phyloP scores from a whole-genome alignment of 345 rosid genomes.

The Orychophragmus violaceus region DNA sequence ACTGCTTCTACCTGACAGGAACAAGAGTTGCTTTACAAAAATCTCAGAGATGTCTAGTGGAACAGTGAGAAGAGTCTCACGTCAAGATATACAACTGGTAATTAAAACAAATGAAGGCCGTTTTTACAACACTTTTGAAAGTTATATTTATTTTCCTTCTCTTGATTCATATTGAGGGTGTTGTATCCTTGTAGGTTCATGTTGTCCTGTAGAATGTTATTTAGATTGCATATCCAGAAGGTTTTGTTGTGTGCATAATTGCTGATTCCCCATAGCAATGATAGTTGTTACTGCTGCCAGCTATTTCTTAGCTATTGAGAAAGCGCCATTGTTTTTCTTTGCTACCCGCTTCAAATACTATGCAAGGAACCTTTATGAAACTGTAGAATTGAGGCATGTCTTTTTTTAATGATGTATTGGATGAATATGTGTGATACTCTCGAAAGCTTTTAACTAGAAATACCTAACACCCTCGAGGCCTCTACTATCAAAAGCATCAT shows the following conservation, averaged over 20 bases:
- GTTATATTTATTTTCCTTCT: background rate
- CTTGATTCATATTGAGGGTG: background rate
- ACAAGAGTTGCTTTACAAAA: constrained; percentile 6
- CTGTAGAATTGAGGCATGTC: background rate
- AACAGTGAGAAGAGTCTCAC: constrained; percentile 69
- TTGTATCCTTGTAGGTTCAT: background rate
- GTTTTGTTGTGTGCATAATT: constrained; percentile 10
- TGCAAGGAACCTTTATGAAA: background rate
- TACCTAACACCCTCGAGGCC: background rate
- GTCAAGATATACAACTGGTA: constrained; percentile 88
- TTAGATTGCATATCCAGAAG: background rate
- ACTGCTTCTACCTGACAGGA: constrained; percentile 20
- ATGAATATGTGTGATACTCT: background rate
- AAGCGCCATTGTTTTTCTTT: background rate
- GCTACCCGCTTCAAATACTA: background rate
- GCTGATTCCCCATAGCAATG: background rate
- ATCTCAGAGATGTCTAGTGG: constrained; percentile 59
- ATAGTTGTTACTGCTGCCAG: background rate
- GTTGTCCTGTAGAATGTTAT: background rate
- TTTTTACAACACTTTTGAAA: background rate
- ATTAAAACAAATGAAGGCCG: background rate
- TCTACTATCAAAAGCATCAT: background rate
- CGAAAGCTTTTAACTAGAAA: background rate
- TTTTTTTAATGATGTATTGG: background rate
- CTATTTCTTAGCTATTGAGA: background rate